Evolutionary conservation across 1,284 basidiomycete species (phyloP).

Genomic region (Athelia sp.): DNA sequence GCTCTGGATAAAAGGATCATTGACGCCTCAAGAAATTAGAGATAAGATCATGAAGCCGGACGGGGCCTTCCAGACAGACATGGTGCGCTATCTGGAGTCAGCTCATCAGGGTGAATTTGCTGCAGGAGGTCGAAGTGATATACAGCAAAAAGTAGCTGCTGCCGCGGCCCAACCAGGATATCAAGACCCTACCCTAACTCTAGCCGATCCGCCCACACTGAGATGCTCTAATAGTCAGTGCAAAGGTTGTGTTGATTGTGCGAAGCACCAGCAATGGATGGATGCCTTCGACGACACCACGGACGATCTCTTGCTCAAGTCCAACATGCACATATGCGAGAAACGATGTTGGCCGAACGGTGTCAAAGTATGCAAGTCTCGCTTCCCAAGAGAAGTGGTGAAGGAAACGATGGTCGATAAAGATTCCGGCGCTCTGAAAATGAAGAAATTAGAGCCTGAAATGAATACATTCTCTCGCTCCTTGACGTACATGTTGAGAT

Average conservation of each 20-base stretch:
- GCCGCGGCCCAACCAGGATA: neutral
- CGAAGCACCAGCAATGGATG: neutral
- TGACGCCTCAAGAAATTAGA: constrained; percentile 21
- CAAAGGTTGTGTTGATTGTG: too few species aligned
- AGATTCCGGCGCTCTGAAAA: constrained; percentile 13
- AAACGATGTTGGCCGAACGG: constrained; percentile 10
- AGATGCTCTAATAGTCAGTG: neutral
- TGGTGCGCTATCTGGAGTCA: constrained; percentile 14
- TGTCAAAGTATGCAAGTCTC: constrained; percentile 20
- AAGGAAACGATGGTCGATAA: constrained; percentile 17
- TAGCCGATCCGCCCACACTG: neutral
- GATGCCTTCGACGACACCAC: neutral
- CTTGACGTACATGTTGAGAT: constrained; percentile 16
- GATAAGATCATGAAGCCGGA: constrained; percentile 13
- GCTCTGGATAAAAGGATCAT: constrained; percentile 20
- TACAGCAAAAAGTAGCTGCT: constrained; percentile 1
- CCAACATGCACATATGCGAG: constrained; percentile 10
- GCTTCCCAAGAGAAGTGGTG: constrained; percentile 22
- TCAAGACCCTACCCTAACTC: constrained; percentile 3
- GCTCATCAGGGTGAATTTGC: constrained; percentile 11
- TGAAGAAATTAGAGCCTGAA: constrained; percentile 18
- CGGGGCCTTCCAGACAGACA: constrained; percentile 10
- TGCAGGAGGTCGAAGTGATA: constrained; percentile 6
- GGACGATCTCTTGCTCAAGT: constrained; percentile 1
- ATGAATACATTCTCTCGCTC: constrained; percentile 19